Evolutionary conservation across 352 stramenopile genomes (phyloP).

Genomic region (Phytophthora sp.): DNA sequence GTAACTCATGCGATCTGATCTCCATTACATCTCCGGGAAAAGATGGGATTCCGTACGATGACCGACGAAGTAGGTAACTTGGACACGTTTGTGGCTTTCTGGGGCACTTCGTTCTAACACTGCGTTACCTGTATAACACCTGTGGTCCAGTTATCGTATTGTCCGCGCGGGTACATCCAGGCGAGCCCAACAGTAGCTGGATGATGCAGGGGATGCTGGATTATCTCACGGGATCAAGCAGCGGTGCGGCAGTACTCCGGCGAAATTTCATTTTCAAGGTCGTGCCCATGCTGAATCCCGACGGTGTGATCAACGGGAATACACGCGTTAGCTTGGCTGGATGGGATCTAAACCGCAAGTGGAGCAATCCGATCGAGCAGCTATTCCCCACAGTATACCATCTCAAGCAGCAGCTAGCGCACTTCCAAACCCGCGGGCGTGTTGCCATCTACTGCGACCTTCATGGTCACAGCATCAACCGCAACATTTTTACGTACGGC

Average conservation of each 20-base stretch:
- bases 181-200: slow-evolving; percentile 90
- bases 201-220: slow-evolving; percentile 95
- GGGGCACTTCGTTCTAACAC: no score
- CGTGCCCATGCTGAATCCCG: slow-evolving; percentile 93
- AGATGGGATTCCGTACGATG: slow-evolving; percentile 48
- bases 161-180: slow-evolving; percentile 88
- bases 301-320: slow-evolving; percentile 93
- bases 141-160: slow-evolving; percentile 83
- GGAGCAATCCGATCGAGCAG: slow-evolving; percentile 76
- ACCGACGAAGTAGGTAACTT: slow-evolving; percentile 56
- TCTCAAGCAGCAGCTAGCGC: slow-evolving; percentile 73
- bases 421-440: slow-evolving; percentile 58
- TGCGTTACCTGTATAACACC: no score
- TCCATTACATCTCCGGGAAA: slow-evolving; percentile 80
- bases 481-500: slow-evolving; percentile 90
- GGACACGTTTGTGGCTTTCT: no score
- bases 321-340: slow-evolving; percentile 88
- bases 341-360: slow-evolving; percentile 86
- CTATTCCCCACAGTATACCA: slow-evolving; percentile 84
- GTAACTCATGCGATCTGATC: slow-evolving; percentile 87
- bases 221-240: slow-evolving; percentile 79
- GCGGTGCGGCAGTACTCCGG: slow-evolving; percentile 69
- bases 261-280: slow-evolving; percentile 90
- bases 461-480: slow-evolving; percentile 83
- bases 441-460: slow-evolving; percentile 87